These are phyloP conservation scores for Nannizzia gypsea DNA, from an alignment of 2,329 filamentous ascomycete genomes.

Conservation along the genomic window DNA sequence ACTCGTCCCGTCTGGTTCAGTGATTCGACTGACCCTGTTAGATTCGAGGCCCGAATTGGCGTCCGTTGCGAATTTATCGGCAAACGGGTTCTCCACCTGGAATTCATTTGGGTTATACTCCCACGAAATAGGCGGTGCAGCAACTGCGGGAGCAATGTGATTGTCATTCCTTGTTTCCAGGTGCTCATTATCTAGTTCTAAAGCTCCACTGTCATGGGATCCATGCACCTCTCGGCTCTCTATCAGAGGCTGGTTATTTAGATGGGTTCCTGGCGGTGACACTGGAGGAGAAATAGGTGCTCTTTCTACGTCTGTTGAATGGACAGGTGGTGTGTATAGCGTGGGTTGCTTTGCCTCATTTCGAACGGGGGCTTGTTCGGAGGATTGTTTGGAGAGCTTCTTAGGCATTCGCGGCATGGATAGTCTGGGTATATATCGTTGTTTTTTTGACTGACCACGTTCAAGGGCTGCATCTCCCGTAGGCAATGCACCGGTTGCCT, in stretches of 20 bases:
- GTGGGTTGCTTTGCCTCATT: neutral
- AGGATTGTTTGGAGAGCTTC: neutral
- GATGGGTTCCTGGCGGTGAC: neutral
- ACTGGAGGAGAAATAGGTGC: neutral
- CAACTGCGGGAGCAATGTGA: slow-evolving; percentile 9
- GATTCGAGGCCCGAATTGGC: slow-evolving; percentile 6
- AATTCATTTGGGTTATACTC: slow-evolving; percentile 31
- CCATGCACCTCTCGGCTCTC: neutral
- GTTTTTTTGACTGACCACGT: neutral
- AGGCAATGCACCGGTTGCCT: neutral
- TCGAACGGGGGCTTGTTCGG: neutral
- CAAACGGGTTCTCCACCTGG: slow-evolving; percentile 33
- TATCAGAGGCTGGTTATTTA: neutral
- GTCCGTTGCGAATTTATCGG: slow-evolving; percentile 21
- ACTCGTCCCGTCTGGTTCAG: neutral
- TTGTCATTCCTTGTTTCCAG: neutral
- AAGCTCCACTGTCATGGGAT: neutral
- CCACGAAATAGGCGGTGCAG: slow-evolving; percentile 15
- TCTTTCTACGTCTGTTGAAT: neutral
- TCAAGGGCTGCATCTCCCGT: neutral
- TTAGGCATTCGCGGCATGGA: neutral
- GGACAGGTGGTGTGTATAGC: neutral
- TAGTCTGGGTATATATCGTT: slow-evolving; percentile 1
- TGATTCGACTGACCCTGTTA: neutral
- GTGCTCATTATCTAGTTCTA: neutral